phyloP scores from a whole-genome alignment of 2,329 filamentous ascomycete genomes.

The Claviceps purpurea region DNA sequence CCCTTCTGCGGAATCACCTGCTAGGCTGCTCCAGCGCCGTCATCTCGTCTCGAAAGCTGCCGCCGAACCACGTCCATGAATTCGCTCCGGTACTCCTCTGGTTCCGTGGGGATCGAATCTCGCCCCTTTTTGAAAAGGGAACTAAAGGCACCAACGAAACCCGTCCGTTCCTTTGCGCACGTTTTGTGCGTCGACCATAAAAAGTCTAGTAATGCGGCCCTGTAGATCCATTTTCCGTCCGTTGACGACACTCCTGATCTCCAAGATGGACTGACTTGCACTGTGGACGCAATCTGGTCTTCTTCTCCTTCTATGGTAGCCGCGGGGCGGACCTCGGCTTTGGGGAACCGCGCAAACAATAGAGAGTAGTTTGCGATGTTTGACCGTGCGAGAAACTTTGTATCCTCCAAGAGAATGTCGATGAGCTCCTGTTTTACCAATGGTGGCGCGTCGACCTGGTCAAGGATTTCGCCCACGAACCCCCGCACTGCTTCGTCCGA shows the following conservation, averaged over 20 bases:
- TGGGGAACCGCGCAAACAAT: constrained; percentile 45
- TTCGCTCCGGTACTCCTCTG: constrained; percentile 49
- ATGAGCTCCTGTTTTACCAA: constrained; percentile 44
- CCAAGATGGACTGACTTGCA: constrained; percentile 29
- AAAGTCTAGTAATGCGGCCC: constrained; percentile 58
- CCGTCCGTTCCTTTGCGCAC: constrained; percentile 52
- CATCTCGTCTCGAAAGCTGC: constrained; percentile 14
- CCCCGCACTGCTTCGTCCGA: constrained; percentile 52
- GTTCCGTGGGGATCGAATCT: constrained; percentile 63
- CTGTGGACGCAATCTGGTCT: constrained; percentile 1
- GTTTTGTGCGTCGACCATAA: constrained; percentile 66
- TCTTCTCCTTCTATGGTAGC: constrained; percentile 1
- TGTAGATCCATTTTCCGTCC: constrained; percentile 53
- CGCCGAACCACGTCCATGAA: constrained; percentile 36
- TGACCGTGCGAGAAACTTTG: constrained; percentile 43
- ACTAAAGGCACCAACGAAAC: constrained; percentile 51
- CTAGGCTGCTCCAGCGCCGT: background rate
- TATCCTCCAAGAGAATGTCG: constrained; percentile 44
- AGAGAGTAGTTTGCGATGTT: constrained; percentile 67
- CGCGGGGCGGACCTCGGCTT: constrained; percentile 3
- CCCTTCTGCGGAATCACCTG: background rate
- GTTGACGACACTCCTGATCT: constrained; percentile 45
- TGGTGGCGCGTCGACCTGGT: constrained; percentile 45
- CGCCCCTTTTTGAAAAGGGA: constrained; percentile 48
- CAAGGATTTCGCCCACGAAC: constrained; percentile 54